Conservation (phyloP, 768 basidiomycete species). For the Phlebiopsis flavidoalba region DNA sequence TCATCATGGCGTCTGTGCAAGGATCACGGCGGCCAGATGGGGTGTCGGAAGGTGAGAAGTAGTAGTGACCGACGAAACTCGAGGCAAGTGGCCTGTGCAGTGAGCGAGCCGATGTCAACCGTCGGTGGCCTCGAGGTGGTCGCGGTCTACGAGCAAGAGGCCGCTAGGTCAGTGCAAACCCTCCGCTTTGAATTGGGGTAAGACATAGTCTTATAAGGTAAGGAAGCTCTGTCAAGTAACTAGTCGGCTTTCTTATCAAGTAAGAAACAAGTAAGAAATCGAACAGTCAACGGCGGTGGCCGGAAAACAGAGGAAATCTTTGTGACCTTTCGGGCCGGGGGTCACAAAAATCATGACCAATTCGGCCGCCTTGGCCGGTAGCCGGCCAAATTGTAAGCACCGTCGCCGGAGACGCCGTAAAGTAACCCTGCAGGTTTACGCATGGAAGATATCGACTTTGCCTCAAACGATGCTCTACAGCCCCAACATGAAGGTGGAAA, state of each 20-base stretch:
- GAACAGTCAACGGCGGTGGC: neutral
- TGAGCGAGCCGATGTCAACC: neutral
- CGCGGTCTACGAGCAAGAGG: neutral
- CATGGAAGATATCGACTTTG: slow-evolving; percentile 16
- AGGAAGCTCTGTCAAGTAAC: too few relatives aligned
- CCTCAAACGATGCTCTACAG: slow-evolving; percentile 27
- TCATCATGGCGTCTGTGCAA: neutral
- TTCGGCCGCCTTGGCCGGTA: neutral
- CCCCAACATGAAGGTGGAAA: slow-evolving; percentile 9
- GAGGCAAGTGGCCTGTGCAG: neutral
- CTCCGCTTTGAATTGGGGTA: neutral
- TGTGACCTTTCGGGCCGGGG: neutral
- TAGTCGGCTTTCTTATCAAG: neutral
- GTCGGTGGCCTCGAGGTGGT: neutral
- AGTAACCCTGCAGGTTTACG: slow-evolving; percentile 17
- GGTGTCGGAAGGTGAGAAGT: neutral
- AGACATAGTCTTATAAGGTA: too few relatives aligned
- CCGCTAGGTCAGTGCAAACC: neutral
- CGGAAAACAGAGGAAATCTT: neutral
- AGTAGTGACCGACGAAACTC: neutral
- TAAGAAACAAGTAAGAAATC: neutral
- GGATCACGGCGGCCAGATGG: neutral
- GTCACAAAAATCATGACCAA: neutral
- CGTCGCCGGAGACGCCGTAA: neutral
- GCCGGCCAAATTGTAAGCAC: neutral